Evolutionary conservation across 768 basidiomycete genomes (phyloP), one percentile per base, ranked within the genome.

Genomic region (Pleurotus djamor): DNA sequence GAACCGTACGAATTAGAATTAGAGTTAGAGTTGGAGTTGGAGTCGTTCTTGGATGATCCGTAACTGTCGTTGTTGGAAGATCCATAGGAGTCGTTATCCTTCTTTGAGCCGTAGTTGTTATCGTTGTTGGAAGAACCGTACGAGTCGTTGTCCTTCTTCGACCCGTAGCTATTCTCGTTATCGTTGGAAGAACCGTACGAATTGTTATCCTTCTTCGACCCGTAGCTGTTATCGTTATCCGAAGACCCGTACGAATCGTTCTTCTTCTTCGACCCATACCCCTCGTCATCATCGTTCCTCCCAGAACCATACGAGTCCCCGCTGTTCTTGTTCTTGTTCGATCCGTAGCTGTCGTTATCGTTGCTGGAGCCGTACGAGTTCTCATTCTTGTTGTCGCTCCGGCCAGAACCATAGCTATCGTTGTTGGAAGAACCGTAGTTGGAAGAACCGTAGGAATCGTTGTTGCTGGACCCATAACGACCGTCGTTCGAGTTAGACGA

Each of bases 331-430:
- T 63, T 48, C 41, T 64, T 61, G 36, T 34, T 10, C 17, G 54
- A 59, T 9, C 64, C 67, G 47, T 66, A 65, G 21, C 57, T 60
- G 9, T 9, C 9, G 10, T 41, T n/a, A 59, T 66, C 52, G 48
- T 70, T 66, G 61, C 69, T 63, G 7, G 66, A 69, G 10, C 69
- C 67, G 45, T 73, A 71, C 7, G 57, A 63, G 60, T 72, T 62
- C 55, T 63, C 63, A 59, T 63, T 60, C 56, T 38, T 61, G 52
- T 54, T 56, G 43, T 59, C 60, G 50, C 21, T 60, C 52, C 61
- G 59, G 47, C 61, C 58, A 13, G 38, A 44, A 10, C 38, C 21
- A 41, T 38, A 35, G 34, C 52, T 58, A 48, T 62, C 59, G 43
- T 59, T 61, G 59, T 63, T 62, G 17, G 55, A 65, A 45, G 62